Evolutionary conservation across 768 basidiomycete genomes (phyloP), one percentile per base, ranked within the genome.

Genomic region (Rhodosporidiobolus sp.): DNA sequence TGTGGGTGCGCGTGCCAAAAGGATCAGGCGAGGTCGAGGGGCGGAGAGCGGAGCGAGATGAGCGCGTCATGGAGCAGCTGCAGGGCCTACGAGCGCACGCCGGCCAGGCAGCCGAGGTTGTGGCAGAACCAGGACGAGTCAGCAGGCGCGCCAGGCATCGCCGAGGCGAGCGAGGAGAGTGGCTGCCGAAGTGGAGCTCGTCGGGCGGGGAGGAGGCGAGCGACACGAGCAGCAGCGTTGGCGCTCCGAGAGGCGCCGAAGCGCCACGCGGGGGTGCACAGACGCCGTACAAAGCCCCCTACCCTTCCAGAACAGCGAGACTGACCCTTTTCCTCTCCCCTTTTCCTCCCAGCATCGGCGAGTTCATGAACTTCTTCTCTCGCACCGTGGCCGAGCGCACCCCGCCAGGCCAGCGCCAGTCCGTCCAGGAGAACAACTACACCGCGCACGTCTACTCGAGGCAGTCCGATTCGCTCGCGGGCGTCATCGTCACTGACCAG

Each of bases 321-420:
- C 54, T 54, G 61, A 68, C 58, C 20, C 22, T 19, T 17, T 1
- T 22, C 50, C 26, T 20, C 45, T 28, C n/a, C 32, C 19, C 19
- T 26, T 17, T 3, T 5, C 10, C 43, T 17, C 17, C 11, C 65
- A 79, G 78, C 26, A 88, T 95, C 63, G 87, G 84, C 63, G 95
- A 98, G 83, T 97, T 98, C 82, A 86, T 98, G 87, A 85, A 87
- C 34, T 98, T 98, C 86, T 90, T 96, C 81, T 87, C 90, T 57
- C 92, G 88, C 85, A 97, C 94, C 3, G 92, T 97, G 45, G 66
- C 76, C 43, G 77, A 78, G 50, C 72, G 77, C 8, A 98, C 94
- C 24, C 84, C 85, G 11, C 87, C 88, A 71, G 93, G 92, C 26
- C 91, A 94, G 81, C 86, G 96, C 59, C 92, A 95, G 84, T 94